Evolutionary conservation across 2,329 filamentous ascomycete genomes (phyloP), one percentile per base, ranked within the genome.

Genomic region (Didymella glomerata): DNA sequence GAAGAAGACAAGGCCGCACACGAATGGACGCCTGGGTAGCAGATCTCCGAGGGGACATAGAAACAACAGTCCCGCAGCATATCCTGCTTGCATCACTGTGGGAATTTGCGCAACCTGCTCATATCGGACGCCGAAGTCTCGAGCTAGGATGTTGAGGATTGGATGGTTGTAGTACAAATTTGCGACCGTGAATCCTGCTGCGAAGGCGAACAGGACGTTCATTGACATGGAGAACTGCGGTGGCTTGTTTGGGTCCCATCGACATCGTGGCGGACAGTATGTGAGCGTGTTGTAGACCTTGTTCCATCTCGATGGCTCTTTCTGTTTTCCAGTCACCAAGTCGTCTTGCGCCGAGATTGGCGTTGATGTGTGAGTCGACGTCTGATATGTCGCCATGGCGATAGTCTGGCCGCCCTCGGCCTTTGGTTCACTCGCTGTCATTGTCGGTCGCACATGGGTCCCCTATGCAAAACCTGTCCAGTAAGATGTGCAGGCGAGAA

Each of bases 141-240:
- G 74, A 0, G 91, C 90, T 40, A 95, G 82, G 49, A 90, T 85
- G 70, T 93, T 92, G 24, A 94, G 79, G 46, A 94, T 90, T 0
- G 91, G 90, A 68, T 93, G 90, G 59, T 85, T 91, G 76, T 94
- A 93, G 78, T 94, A 94, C 3, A 94, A 80, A 66, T 93, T 93
- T 18, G 90, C 90, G 7, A 93, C 91, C 0, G 89, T 91, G 65
- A 92, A 91, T 87, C 4, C 87, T 84, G 79, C 83, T 0, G 84
- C 89, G 68, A 90, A 83, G 1, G 84, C 88, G 62, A 92, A 92
- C 1, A 93, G 77, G 2, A 92, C 73, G 68, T 93, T 93, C 71
- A 91, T 79, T 2, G 81, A 79, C 66, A 91, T 78, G 1, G 85
- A 89, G 75, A 94, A 92, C 30, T 83, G 80, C 0, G 89, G 89